phyloP scores from a whole-genome alignment of 106 monocot genomes.

The Apostasia shenzhenica region DNA sequence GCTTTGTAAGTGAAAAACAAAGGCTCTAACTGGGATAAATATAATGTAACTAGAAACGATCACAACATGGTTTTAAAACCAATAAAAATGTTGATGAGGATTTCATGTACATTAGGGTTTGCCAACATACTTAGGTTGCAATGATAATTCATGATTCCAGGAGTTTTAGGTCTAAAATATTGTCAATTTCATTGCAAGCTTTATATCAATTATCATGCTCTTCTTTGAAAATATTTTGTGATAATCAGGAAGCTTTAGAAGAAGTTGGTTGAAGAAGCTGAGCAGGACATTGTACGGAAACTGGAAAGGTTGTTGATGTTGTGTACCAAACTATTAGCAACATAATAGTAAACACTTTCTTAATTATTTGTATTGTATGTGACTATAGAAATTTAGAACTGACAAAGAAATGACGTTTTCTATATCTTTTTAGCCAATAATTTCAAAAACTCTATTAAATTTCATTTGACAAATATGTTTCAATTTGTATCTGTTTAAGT shows the following conservation, averaged over 20 bases:
- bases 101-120: slow-evolving; percentile 87
- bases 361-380: too few relatives aligned
- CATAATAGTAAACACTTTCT: too few relatives aligned
- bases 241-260: slow-evolving; percentile 65
- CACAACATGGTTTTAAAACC: slow-evolving; percentile 14
- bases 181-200: slow-evolving; percentile 39
- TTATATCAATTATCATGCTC: slow-evolving; percentile 49
- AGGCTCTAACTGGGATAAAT: too few relatives aligned
- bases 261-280: slow-evolving; percentile 55
- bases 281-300: slow-evolving; percentile 46
- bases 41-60: too few relatives aligned
- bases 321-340: slow-evolving; percentile 21
- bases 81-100: slow-evolving; percentile 25
- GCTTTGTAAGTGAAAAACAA: too few relatives aligned
- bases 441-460: too few relatives aligned
- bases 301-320: slow-evolving; percentile 56
- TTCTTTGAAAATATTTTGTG: slow-evolving; percentile 81
- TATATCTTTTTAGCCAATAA: too few relatives aligned
- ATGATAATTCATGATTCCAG: too few relatives aligned
- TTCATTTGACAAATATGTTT: too few relatives aligned
- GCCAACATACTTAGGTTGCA: background rate
- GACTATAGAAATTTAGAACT: too few relatives aligned
- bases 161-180: background rate
- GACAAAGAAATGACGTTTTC: too few relatives aligned
- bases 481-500: too few relatives aligned